phyloP scores from a whole-genome alignment of 257 asterid genomes.

The Pogostemon cablin region DNA sequence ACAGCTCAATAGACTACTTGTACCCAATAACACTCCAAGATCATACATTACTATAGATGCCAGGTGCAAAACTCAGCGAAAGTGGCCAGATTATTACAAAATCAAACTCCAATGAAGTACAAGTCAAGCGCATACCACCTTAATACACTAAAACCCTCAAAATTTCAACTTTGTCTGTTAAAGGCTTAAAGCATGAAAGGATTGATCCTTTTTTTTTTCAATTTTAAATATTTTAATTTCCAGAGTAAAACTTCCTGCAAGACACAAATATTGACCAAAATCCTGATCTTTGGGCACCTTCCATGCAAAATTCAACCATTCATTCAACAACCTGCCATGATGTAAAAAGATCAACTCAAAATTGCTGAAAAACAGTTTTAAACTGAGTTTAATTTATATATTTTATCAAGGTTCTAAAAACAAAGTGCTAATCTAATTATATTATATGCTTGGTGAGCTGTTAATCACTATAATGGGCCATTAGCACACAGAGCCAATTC shows the following conservation, averaged over 20 bases:
- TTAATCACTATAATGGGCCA: slow-evolving; percentile 28
- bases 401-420: not conserved
- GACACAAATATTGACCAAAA: slow-evolving; percentile 35
- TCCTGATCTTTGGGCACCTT: slow-evolving; percentile 39
- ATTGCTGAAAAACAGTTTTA: not conserved
- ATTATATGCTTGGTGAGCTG: slow-evolving; percentile 31
- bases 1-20: not conserved
- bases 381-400: slow-evolving; percentile 2
- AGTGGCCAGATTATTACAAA: slow-evolving; percentile 4
- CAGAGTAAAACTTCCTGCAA: slow-evolving; percentile 28
- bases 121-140: slow-evolving; percentile 12
- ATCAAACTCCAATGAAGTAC: slow-evolving; percentile 23
- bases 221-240: slow-evolving; percentile 9
- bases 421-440: not conserved
- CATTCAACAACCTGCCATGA: slow-evolving; percentile 61
- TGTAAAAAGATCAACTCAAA: slow-evolving; percentile 23
- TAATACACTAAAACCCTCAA: not conserved
- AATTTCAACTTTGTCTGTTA: slow-evolving; percentile 14
- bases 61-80: not conserved
- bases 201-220: slow-evolving; percentile 21
- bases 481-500: slow-evolving; percentile 17
- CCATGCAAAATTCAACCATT: slow-evolving; percentile 35
- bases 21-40: not conserved
- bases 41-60: not conserved
- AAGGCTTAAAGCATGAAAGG: not conserved